Percentiles rank a stretch among this genome's conserved stretches.
Conservation (phyloP, 1,284 basidiomycete species). For the Xanthoconium separans region DNA sequence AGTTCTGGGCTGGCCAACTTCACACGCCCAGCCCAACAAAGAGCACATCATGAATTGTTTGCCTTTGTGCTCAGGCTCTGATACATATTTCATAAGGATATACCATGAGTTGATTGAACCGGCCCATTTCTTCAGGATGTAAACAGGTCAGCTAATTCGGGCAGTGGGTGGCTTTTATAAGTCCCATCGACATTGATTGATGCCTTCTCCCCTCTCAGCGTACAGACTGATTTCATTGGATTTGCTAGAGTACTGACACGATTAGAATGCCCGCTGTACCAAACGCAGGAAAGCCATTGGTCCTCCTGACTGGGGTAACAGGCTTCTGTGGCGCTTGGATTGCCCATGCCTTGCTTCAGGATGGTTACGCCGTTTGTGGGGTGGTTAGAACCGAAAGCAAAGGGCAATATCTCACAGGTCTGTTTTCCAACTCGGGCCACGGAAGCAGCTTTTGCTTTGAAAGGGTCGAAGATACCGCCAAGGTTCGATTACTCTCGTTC, state of each 20-base stretch:
- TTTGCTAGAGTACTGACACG: not conserved
- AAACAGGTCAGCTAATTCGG: not conserved
- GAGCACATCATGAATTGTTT: not conserved
- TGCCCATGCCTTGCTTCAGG: not conserved
- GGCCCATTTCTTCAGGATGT: not conserved
- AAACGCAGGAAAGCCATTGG: not conserved
- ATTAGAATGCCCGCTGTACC: not conserved
- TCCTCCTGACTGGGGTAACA: constrained; percentile 1
- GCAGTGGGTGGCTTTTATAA: not conserved
- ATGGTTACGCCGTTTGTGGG: constrained; percentile 1
- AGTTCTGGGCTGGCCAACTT: too few species aligned
- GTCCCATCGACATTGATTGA: not conserved
- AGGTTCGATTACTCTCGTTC: not conserved
- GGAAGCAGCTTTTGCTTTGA: not conserved
- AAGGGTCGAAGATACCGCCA: not conserved
- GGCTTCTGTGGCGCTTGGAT: constrained; percentile 4
- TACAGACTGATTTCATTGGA: not conserved
- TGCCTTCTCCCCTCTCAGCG: not conserved
- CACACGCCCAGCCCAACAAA: not conserved
- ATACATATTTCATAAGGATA: not conserved
- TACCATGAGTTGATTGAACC: not conserved
- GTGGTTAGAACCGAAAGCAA: not conserved
- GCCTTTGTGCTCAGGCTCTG: not conserved
- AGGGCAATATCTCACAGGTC: not conserved
- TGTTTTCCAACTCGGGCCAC: not conserved